These are phyloP conservation scores for Phylloporus sp. DNA, from an alignment of 768 basidiomycete genomes.

Conservation along the genomic window DNA sequence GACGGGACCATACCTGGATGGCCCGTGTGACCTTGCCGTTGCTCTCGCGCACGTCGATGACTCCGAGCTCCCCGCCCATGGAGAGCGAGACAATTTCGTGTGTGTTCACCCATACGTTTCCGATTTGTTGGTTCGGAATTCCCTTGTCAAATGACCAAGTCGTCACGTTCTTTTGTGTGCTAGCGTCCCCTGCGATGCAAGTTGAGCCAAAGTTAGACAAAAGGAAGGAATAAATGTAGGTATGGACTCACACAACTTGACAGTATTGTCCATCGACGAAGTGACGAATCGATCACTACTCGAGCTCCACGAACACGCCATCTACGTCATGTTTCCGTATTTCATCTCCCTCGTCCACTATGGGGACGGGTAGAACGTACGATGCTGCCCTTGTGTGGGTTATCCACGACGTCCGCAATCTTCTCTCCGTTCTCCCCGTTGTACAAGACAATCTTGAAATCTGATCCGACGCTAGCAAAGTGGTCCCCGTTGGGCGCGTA, in stretches of 20 bases:
- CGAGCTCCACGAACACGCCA: slow-evolving; percentile 75
- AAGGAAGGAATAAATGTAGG: not conserved
- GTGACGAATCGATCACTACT: slow-evolving; percentile 73
- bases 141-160: slow-evolving; percentile 72
- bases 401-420: slow-evolving; percentile 60
- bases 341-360: not conserved
- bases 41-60: slow-evolving; percentile 67
- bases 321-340: slow-evolving; percentile 33
- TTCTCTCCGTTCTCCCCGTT: slow-evolving; percentile 87
- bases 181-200: slow-evolving; percentile 65
- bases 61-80: slow-evolving; percentile 71
- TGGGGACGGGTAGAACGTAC: slow-evolving; percentile 39
- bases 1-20: slow-evolving; percentile 52
- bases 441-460: slow-evolving; percentile 82
- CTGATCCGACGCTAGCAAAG: slow-evolving; percentile 87
- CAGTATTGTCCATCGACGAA: slow-evolving; percentile 81
- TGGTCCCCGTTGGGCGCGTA: slow-evolving; percentile 77
- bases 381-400: slow-evolving; percentile 68
- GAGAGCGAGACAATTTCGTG: slow-evolving; percentile 78
- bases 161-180: slow-evolving; percentile 57
- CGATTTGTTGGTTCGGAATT: slow-evolving; percentile 80
- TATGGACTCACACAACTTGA: slow-evolving; percentile 64
- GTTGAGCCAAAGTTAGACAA: not conserved
- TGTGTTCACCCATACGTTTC: slow-evolving; percentile 76
- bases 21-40: slow-evolving; percentile 56